Conservation (phyloP, 495 filamentous ascomycete genomes). For the Patellaria atrata region DNA sequence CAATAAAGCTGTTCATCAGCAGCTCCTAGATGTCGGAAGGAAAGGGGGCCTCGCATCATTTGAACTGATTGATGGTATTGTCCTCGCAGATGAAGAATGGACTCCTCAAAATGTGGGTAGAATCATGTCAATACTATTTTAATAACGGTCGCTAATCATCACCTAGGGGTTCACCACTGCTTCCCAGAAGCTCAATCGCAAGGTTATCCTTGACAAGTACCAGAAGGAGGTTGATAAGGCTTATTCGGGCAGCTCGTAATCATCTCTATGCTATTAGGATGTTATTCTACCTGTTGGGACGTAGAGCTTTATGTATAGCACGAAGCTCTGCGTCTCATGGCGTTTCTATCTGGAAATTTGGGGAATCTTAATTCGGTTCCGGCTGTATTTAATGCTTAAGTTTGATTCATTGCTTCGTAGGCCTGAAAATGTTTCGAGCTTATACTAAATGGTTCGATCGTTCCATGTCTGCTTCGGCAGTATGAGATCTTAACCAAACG, state of each 20-base stretch:
- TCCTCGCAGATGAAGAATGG: constrained; percentile 93
- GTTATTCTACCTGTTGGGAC: too few species aligned
- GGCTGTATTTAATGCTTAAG: too few species aligned
- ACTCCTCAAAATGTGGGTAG: constrained; percentile 85
- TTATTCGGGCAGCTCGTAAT: constrained; percentile 25
- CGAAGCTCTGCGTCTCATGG: too few species aligned
- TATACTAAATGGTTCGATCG: too few species aligned
- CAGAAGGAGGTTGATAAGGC: constrained; percentile 48
- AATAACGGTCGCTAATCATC: constrained; percentile 18
- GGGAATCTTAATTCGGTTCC: too few species aligned
- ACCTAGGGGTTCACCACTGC: constrained; percentile 49
- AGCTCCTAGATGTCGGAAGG: constrained; percentile 63
- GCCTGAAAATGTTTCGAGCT: too few species aligned
- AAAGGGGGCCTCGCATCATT: constrained; percentile 66
- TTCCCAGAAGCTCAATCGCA: constrained; percentile 66
- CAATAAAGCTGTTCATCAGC: constrained; percentile 60
- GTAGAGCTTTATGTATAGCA: too few species aligned
- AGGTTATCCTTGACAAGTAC: constrained; percentile 50
- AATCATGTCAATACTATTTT: not conserved
- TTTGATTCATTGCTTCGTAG: too few species aligned
- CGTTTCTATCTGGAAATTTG: too few species aligned
- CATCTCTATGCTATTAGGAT: too few species aligned
- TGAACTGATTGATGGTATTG: constrained; percentile 86
- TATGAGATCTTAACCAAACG: too few species aligned
- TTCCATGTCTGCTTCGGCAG: too few species aligned